phyloP scores from a whole-genome alignment of 169 alveolate genomes.

The Cystoisospora suis region DNA sequence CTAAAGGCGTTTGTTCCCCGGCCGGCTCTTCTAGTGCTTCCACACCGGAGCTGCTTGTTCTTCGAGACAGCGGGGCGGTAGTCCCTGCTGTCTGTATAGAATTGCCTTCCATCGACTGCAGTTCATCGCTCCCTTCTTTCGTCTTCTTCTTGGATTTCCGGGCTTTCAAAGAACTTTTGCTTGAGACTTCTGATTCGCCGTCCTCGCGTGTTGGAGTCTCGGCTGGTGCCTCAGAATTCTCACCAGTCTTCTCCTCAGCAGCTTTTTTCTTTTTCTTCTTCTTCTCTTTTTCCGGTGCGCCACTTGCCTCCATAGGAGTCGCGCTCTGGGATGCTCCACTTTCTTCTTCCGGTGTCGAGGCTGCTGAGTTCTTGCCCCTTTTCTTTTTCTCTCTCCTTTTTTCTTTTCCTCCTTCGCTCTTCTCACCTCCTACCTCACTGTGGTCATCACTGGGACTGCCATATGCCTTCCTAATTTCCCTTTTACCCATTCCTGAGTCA shows the following conservation, averaged over 20 bases:
- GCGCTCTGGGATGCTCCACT: neutral
- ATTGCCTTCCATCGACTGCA: neutral
- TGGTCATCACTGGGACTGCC: no score
- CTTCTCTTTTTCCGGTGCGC: neutral
- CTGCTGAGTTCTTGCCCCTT: neutral
- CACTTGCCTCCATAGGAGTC: neutral
- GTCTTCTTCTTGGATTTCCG: neutral
- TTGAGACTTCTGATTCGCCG: neutral
- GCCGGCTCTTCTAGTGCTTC: neutral
- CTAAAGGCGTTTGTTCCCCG: neutral
- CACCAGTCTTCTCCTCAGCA: neutral
- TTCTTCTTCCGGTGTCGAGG: neutral
- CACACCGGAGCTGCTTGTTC: neutral
- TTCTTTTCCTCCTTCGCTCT: neutral
- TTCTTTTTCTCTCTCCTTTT: neutral
- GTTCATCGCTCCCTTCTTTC: neutral
- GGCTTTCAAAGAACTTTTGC: neutral
- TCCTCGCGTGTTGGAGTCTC: neutral
- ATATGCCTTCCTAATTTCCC: neutral
- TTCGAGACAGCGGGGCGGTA: neutral
- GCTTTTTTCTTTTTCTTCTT: neutral
- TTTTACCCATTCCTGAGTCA: neutral
- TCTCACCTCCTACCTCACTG: neutral
- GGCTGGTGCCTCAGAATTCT: neutral
- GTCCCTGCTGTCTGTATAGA: neutral